Base-by-base conservation (phyloP, 1,284 basidiomycete genomes). In the Trichosporon coremiiforme region DNA sequence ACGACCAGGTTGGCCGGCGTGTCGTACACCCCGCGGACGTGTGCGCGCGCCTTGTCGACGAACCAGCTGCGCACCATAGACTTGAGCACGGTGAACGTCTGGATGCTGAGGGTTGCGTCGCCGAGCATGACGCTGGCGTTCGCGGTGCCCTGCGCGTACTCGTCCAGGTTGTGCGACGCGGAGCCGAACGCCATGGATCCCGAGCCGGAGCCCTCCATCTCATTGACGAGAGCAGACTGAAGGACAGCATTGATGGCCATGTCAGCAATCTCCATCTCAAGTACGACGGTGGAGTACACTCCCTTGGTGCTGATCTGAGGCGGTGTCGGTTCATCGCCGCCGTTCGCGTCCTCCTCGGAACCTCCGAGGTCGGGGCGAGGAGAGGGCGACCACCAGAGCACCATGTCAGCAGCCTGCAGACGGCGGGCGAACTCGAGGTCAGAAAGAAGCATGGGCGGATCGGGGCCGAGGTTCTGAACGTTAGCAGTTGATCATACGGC, bases 311-410 rank as follows among this genome's bases (percentile, higher is more conserved):
- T 86, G 81, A 98, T 94, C 75, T 97, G 95, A 0, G 93, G 92
- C 68, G 89, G 90, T 4, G 89, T 88, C n/a, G 94, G 85, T 64
- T 94, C 93, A 73, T 95, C 94, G 62, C 80, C 77, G 0, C 89
- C 88, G 65, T 91, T 87, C 55, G 88, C 87, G 80, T 99, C 97
- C 65, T 93, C 89, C 80, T 99, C 95, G 64, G 91, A 88, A 1
- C 97, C 97, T 55, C 97, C 97, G 0, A 99, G 87, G 83, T 99
- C 97, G 4, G 97, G 95, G n/a, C 88, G 87, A 41, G 92, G 89
- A 4, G 90, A 89, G 0, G 91, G 87, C 3, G 96, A 96, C 97
- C 97, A 99, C 97, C 97, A 99, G 1, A 99, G 85, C 2, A 98
- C 86, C 81, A 93, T 90, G 78, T 99, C 97, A 74, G 97, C 92